Conservation (phyloP, 352 stramenopile species). For the Phytophthora macrochlamydospora region DNA sequence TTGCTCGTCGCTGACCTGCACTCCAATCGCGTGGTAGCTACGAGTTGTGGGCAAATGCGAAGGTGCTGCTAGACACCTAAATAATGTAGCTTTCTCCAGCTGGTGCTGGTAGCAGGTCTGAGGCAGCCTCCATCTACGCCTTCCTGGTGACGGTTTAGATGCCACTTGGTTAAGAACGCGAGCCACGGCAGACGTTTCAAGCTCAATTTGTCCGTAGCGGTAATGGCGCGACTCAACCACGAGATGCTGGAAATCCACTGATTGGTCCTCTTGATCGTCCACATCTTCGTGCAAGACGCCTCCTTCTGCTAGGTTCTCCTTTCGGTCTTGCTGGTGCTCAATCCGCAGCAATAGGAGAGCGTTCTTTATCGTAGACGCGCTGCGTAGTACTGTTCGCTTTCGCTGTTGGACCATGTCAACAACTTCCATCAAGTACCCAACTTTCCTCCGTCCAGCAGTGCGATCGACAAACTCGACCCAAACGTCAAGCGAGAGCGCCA, state of each 20-base stretch:
- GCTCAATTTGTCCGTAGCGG: conserved; percentile 67
- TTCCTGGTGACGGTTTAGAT: conserved; percentile 10
- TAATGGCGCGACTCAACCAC: conserved; percentile 68
- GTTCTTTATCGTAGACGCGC: conserved; percentile 66
- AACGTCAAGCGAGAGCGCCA: conserved; percentile 63
- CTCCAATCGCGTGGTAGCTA: conserved; percentile 60
- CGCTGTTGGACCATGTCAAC: conserved; percentile 29
- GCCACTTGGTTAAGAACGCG: conserved; percentile 46
- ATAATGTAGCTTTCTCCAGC: conserved; percentile 54
- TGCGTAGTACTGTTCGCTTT: conserved; percentile 53
- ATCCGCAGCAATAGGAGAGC: conserved; percentile 49
- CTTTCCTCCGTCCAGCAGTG: conserved; percentile 57
- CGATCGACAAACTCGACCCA: conserved; percentile 79
- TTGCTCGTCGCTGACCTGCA: conserved; percentile 57
- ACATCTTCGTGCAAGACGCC: conserved; percentile 27
- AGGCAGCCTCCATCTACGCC: conserved; percentile 19
- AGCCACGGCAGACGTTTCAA: conserved; percentile 56
- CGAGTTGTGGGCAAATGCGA: conserved; percentile 43
- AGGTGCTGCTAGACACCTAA: conserved; percentile 64
- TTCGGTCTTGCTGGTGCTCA: conserved; percentile 33
- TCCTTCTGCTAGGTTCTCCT: conserved; percentile 22
- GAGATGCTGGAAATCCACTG: conserved; percentile 52
- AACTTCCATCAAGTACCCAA: conserved; percentile 71
- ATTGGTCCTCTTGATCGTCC: conserved; percentile 7
- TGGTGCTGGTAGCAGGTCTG: conserved; percentile 38